These are phyloP conservation scores for Gamarada debralockiae DNA, from an alignment of 495 filamentous ascomycete species.

Conservation along the genomic window DNA sequence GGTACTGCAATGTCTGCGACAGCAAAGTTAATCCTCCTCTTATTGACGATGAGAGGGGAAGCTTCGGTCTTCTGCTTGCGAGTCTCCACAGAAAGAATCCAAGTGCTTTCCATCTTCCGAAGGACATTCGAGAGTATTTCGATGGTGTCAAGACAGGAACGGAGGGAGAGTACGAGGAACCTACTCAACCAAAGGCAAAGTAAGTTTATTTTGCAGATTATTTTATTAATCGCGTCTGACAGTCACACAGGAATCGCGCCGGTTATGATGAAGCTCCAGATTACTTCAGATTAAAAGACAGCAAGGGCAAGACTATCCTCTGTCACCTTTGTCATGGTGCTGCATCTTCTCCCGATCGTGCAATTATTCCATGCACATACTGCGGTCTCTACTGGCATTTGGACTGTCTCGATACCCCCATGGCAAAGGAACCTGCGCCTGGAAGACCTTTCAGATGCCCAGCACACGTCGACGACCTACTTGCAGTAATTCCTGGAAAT, in stretches of 20 bases:
- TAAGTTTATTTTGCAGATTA: slow-evolving; percentile 24
- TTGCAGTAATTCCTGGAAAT: slow-evolving; percentile 32
- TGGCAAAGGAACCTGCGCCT: slow-evolving; percentile 66
- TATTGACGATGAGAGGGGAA: slow-evolving; percentile 32
- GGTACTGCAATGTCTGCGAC: slow-evolving; percentile 78
- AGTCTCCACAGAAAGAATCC: slow-evolving; percentile 61
- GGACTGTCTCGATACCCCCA: slow-evolving; percentile 83
- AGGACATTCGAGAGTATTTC: slow-evolving; percentile 64
- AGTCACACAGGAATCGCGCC: slow-evolving; percentile 9
- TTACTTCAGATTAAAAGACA: slow-evolving; percentile 59
- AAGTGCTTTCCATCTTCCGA: slow-evolving; percentile 69
- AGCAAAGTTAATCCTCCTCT: slow-evolving; percentile 30
- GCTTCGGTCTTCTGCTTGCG: slow-evolving; percentile 57
- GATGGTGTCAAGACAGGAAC: slow-evolving; percentile 66
- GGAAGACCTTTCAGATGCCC: slow-evolving; percentile 83
- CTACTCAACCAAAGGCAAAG: slow-evolving; percentile 28
- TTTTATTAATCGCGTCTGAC: slow-evolving; percentile 7
- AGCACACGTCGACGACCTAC: slow-evolving; percentile 66
- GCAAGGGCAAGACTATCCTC: slow-evolving; percentile 62
- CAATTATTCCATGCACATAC: slow-evolving; percentile 77
- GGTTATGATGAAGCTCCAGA: slow-evolving; percentile 63
- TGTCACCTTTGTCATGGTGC: slow-evolving; percentile 67
- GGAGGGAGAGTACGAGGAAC: slow-evolving; percentile 77
- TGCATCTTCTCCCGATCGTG: slow-evolving; percentile 41
- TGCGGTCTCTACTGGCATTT: slow-evolving; percentile 83